Evolutionary conservation across 140 eudicot species (phyloP), one percentile per base, ranked within the genome.

Genomic region (Stevia rebaudiana): DNA sequence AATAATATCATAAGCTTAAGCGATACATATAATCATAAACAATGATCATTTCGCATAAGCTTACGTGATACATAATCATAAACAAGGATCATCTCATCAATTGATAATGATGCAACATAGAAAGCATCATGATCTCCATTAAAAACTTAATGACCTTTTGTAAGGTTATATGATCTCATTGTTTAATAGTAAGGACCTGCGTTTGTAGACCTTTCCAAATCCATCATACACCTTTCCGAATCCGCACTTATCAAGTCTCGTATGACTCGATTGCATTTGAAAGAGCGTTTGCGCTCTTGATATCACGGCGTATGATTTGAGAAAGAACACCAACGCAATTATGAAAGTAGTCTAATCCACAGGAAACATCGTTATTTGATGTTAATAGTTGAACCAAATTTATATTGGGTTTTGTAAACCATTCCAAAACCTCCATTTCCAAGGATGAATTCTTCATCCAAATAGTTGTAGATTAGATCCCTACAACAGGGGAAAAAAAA

Each of bases 321-420:
- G 8, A 1, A 28, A 11, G 1, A 16, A 2, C 11, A 11, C 9
- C 16, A 1, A 2, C 16, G 5, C 6, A 2, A 3, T 60, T 60
- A 60, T 37, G 65, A 60, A 60, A 39, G 65, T 60, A 37, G 49
- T 60, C 50, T 37, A 37, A 60, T 35, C 65, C 65, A 60, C 65
- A 6, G 0, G 7, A 37, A 19, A 6, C 48, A 36, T 11, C 1
- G 11, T 4, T 4, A 4, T 5, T 12, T 11, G 37, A 4, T 4
- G 0, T 25, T 54, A 54, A 13, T 3, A 11, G 8, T 51, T 13
- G 19, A 37, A 24, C 61, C 19, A 6, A 16, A 59, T 59, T 37
- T 33, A 19, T 37, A 37, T 10, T 16, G 19, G 1, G 30, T 0
- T 4, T 6, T 17, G 6, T 3, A 37, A 12, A 11, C 33, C 49